Base-by-base conservation (phyloP, 768 basidiomycete species). In the Suillus weaverae region DNA sequence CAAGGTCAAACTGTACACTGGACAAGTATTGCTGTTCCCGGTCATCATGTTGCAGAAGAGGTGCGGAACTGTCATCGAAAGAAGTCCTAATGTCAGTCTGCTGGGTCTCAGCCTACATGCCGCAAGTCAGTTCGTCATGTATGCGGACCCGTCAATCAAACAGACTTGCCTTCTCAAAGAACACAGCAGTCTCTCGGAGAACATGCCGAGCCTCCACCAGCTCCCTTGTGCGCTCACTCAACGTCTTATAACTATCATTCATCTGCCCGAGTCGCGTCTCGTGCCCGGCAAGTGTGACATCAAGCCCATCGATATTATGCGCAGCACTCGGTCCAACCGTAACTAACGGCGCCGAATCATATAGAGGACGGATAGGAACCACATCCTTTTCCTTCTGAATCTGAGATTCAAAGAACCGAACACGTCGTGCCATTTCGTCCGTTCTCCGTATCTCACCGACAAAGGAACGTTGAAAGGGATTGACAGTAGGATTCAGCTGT, bases 401-500 rank as follows among this genome's bases (percentile, higher is more conserved):
- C 73, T 98, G 95, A 35, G 84, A 80, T 1, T 84, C 76, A 73
- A 99, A 97, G 78, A 98, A 96, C 63, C 95, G 90, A 59, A 95
- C 89, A 41, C 95, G 91, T 68, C 97, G 92, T 9, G 92, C 90
- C 90, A 97, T 96, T 74, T 99, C 97, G 76, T 97, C 97, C 65
- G 97, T 86, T 68, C 92, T 89, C 43, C 97, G 89, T 68, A 99
- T 94, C 76, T 97, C 96, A 41, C 92, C 94, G 66, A 97, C 94
- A 77, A 97, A 99, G 6, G 96, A 95, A 68, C 97, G 93, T 83
- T 99, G 97, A 81, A 99, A 99, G 20, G 97, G 92, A 77, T 97
- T 98, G 70, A 98, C 89, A 66, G 86, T 87, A 14, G 96, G 94
- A 78, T 99, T 99, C 70, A 99, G 81, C 96, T 99, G 74, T 5